A percentile compares a stretch with the other conserved stretches of the same genome.
phyloP scores from a whole-genome alignment of 31 red algal genomes.

The Porphyra umbilicalis region DNA sequence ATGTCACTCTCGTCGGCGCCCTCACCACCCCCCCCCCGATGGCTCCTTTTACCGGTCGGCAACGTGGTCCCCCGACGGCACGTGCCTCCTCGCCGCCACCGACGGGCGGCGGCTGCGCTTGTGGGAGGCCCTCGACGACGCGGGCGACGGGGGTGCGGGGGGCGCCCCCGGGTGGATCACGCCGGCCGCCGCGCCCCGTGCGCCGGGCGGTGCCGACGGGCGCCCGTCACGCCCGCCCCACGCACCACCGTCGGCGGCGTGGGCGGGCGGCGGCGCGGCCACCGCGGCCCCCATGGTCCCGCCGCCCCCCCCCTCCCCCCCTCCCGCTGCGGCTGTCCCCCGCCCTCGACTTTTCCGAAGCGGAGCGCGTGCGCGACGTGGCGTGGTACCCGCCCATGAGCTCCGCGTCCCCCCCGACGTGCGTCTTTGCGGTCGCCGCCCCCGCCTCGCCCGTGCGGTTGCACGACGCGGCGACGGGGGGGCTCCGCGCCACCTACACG shows the following conservation, averaged over 20 bases:
- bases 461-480: neutral
- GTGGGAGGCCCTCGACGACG: neutral
- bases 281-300: neutral
- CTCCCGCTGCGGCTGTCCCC: neutral
- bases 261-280: neutral
- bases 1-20: neutral
- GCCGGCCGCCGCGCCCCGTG: neutral
- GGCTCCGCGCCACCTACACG: neutral
- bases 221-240: too few relatives aligned
- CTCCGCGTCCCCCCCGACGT: neutral
- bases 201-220: neutral
- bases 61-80: neutral
- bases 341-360: neutral
- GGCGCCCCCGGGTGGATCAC: too few relatives aligned
- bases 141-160: neutral
- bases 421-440: neutral
- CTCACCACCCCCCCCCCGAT: neutral
- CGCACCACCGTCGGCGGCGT: neutral
- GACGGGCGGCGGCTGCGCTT: neutral
- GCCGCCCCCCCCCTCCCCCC: neutral
- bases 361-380: neutral
- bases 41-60: neutral
- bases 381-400: neutral
- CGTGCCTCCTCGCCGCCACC: neutral
- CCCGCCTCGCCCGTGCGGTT: neutral